Base-by-base conservation (phyloP, 495 filamentous ascomycete genomes). In the Lasiosphaeris hirsuta region DNA sequence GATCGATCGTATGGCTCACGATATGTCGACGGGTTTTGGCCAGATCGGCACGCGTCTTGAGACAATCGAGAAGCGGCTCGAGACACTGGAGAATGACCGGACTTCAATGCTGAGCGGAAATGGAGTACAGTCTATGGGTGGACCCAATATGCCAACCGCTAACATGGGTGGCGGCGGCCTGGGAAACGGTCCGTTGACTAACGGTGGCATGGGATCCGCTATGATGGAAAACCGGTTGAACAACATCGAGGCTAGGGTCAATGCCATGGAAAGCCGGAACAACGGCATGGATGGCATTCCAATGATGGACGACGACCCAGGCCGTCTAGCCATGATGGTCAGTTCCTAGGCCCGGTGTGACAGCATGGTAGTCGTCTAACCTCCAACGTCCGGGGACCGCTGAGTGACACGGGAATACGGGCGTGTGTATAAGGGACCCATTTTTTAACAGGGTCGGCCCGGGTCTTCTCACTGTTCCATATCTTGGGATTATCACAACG, bases 281-380 rank as follows among this genome's bases (percentile, higher is more conserved):
- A 47, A 70, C 14, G 65, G 69, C 35, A 67, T 78, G 63, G 76
- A 78, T 39, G 64, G 62, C n/a, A 39, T 78, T 38, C 73, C 68
- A 5, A 76, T 78, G 75, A 74, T 77, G 60, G 75, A 76, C 15
- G 75, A 77, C 64, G 75, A 76, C 39, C 62, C 71, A 47, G 52
- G 60, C 44, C 58, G 62, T 7, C 46, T 72, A 40, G 59, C 62
- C 10, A 63, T 70, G 63, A 70, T 69, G 63, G 66, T 69, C 30
- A 63, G 55, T 49, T 58, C 65, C 30, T 68, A 68, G 58, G 41
- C 37, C 13, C 34, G 1, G 15, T n/a, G 4, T 10, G 11, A 34
- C 13, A 44, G 7, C 18, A 19, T 19, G n/a, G 17, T 14, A 15
- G n/a, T 17, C 35, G 2, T 15, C 17, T 7, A 35, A 9, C 23